Percentiles rank a stretch among this genome's conserved stretches.
Evolutionary conservation across 352 stramenopile genomes (phyloP).

Genomic region (Phytophthora pisi): DNA sequence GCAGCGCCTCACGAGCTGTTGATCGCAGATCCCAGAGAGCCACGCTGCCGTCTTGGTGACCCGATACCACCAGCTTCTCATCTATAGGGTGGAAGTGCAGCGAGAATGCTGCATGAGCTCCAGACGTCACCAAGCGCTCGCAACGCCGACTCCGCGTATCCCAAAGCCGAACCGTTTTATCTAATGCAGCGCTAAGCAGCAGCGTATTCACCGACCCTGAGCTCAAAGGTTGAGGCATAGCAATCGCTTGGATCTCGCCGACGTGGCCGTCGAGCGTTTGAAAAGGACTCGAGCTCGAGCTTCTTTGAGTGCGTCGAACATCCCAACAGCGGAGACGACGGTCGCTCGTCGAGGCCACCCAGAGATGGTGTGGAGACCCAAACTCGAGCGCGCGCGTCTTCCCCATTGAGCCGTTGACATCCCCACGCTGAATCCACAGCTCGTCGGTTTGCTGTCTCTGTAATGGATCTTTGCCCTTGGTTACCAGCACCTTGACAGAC

Average conservation of each 20-base stretch:
- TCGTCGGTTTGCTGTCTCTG: conserved; percentile 25
- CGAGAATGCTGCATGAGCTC: conserved; percentile 41
- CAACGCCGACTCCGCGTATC: conserved; percentile 61
- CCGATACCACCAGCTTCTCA: conserved; percentile 44
- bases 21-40: conserved; percentile 70
- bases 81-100: conserved; percentile 54
- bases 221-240: conserved; percentile 26
- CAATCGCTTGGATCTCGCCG: conserved; percentile 64
- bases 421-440: conserved; percentile 45
- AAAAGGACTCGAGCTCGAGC: conserved; percentile 19
- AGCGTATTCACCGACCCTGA: conserved; percentile 6
- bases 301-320: conserved; percentile 29
- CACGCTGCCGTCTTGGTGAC: conserved; percentile 67
- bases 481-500: conserved; percentile 59
- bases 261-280: conserved; percentile 66
- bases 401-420: conserved; percentile 25
- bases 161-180: conserved; percentile 75
- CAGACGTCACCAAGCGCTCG: conserved; percentile 51
- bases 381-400: conserved; percentile 67
- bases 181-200: conserved; percentile 54
- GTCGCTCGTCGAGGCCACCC: conserved; percentile 49
- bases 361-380: conserved; percentile 37
- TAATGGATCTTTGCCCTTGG: conserved; percentile 9
- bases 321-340: conserved; percentile 62
- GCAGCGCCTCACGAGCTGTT: conserved; percentile 28